Evolutionary conservation across 495 filamentous ascomycete species (phyloP).

Genomic region (Rostrohypoxylon terebratum): DNA sequence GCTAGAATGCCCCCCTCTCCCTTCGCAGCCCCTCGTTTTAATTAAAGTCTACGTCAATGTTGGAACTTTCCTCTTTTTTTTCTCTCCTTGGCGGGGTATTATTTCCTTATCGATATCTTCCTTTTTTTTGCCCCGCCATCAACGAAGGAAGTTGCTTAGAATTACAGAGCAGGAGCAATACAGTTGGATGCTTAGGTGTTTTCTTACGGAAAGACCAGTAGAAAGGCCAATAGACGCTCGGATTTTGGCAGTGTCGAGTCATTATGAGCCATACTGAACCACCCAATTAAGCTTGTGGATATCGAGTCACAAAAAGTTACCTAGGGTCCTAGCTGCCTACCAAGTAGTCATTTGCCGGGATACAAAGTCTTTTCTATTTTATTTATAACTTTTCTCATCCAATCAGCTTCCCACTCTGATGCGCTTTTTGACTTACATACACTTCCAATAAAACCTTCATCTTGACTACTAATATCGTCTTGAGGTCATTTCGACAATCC

Average conservation of each 20-base stretch:
- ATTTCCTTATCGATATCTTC: conserved; percentile 37
- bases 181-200: not conserved
- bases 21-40: conserved; percentile 13
- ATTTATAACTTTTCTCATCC: conserved; percentile 9
- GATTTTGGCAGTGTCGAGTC: not conserved
- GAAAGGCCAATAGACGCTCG: not conserved
- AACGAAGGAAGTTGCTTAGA: conserved; percentile 12
- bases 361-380: conserved; percentile 5
- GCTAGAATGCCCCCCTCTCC: conserved; percentile 11
- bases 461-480: not conserved
- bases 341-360: conserved; percentile 22
- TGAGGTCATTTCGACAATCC: not conserved
- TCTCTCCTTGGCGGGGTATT: conserved; percentile 27
- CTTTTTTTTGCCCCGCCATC: conserved; percentile 35
- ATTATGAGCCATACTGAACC: not conserved
- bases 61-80: not conserved
- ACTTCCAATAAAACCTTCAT: not conserved
- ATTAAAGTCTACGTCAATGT: not conserved
- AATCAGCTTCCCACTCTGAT: conserved; percentile 16
- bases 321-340: too few relatives aligned
- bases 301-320: conserved; percentile 12
- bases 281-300: not conserved
- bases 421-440: conserved; percentile 14
- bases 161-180: conserved; percentile 8
- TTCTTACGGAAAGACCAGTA: not conserved